A percentile compares a stretch with the other conserved stretches of the same genome.
Conservation (phyloP, 768 basidiomycete genomes). For the Termitomyces sp. region DNA sequence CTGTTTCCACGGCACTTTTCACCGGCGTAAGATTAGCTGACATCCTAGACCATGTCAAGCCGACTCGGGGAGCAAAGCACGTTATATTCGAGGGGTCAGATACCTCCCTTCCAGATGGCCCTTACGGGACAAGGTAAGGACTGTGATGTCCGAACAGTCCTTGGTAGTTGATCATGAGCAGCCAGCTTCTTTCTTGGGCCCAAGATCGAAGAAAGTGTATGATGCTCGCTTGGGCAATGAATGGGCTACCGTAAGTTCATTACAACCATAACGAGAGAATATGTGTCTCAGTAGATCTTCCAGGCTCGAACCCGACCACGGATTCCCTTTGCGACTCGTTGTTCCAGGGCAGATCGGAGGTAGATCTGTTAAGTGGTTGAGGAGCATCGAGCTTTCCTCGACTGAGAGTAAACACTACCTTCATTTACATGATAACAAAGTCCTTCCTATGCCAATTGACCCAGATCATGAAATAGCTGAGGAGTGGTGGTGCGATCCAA, state of each 20-base stretch:
- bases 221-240: conserved; percentile 56
- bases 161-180: neutral
- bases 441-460: conserved; percentile 49
- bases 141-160: neutral
- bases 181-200: conserved; percentile 37
- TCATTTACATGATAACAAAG: conserved; percentile 49
- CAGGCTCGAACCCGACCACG: conserved; percentile 55
- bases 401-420: conserved; percentile 52
- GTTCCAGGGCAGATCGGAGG: conserved; percentile 65
- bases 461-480: conserved; percentile 48
- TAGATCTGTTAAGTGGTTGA: conserved; percentile 59
- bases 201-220: conserved; percentile 42
- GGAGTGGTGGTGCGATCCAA: conserved; percentile 53
- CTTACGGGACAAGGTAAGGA: conserved; percentile 52
- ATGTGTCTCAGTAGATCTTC: neutral
- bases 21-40: conserved; percentile 59
- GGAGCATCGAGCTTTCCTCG: conserved; percentile 46
- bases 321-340: conserved; percentile 61
- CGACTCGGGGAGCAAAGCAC: conserved; percentile 33
- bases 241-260: conserved; percentile 39
- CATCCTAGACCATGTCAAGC: conserved; percentile 43
- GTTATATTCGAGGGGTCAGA: conserved; percentile 62
- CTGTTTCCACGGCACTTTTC: conserved; percentile 51
- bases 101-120: conserved; percentile 52
- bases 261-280: neutral